Evolutionary conservation across 163 green algal genomes (phyloP), one percentile per base, ranked within the genome.

Genomic region (Scenedesmus sp.): DNA sequence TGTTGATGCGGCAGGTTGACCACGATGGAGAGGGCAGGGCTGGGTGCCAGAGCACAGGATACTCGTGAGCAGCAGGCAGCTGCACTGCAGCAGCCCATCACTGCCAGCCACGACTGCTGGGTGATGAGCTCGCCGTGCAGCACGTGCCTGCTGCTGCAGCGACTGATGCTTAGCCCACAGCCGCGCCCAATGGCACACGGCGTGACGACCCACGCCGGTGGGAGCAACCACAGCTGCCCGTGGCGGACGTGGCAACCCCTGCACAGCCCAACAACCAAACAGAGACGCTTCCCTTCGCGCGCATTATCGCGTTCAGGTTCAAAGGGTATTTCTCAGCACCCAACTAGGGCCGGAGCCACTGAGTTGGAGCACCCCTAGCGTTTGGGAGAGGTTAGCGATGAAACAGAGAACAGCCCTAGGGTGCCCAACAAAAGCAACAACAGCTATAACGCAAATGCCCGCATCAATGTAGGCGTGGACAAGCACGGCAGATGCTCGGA

Each of bases 241-340:
- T 49, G 42, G n/a, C 78, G 30, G n/a, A 70, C 30, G 80, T 42
- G 46, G 30, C 30, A 43, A 86, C 33, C n/a, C 42, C 80, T 61
- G 80, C 80, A 86, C 44, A 61, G 35, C 35, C 72, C 72, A 81
- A 40, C 72, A 81, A 44, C 4, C 72, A 81, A 33, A 15, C 35
- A 81, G n/a, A 80, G 7, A 87, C 88, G 90, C 92, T 95, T 95
- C 91, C 90, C 93, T 93, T 86, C 93, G 93, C 93, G 88, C 91
- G 90, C 78, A 95, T 94, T 93, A 91, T 86, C 90, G 91, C 79
- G 93, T 89, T 93, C 87, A 91, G 87, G 87, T 91, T 91, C 87
- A 91, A 91, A 92, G 88, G 88, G 88, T 92, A 92, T 88, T 85
- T 92, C 89, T 92, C 89, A 92, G 89, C 89, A 82, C 35, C 87